Conservation (phyloP, 495 filamentous ascomycete species). For the Chaetomium fimeti region DNA sequence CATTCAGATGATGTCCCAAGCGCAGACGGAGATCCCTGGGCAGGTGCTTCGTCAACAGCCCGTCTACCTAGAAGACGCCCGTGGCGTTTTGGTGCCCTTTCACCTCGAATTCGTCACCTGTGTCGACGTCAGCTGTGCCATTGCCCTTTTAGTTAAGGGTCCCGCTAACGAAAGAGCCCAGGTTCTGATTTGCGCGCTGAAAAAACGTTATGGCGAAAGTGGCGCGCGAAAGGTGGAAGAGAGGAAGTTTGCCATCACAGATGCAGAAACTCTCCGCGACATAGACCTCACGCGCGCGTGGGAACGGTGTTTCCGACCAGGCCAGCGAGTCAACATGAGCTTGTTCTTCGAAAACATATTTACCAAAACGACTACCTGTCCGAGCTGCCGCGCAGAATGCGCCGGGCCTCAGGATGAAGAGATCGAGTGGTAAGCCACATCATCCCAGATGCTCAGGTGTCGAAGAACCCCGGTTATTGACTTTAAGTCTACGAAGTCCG, state of each 20-base stretch:
- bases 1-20: background rate
- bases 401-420: no score
- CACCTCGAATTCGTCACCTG: background rate
- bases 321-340: no score
- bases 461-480: no score
- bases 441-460: no score
- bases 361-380: no score
- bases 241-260: background rate
- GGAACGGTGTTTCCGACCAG: no score
- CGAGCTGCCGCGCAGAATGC: no score
- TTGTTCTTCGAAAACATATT: no score
- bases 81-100: background rate
- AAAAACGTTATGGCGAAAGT: background rate
- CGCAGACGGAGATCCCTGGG: background rate
- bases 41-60: background rate
- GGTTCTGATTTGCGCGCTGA: background rate
- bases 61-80: constrained; percentile 1
- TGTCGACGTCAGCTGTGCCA: background rate
- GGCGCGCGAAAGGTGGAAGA: background rate
- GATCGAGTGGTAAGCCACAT: no score
- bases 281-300: background rate
- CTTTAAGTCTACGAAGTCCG: no score
- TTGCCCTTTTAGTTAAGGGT: background rate
- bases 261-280: background rate
- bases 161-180: background rate